phyloP scores from a whole-genome alignment of 768 basidiomycete species.

The Fomitopsis pulvina region DNA sequence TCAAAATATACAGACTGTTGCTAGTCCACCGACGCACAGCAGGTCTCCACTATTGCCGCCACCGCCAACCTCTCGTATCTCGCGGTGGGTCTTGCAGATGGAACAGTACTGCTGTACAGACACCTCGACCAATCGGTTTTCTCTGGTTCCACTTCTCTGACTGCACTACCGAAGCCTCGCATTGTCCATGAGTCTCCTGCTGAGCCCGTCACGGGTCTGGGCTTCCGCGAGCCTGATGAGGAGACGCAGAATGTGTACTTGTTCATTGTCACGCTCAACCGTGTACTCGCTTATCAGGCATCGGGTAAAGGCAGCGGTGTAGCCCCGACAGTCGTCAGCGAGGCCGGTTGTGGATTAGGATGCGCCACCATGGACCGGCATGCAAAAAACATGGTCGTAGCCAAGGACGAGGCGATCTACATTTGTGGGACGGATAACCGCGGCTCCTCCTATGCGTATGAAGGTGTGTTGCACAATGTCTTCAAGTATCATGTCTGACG shows the following conservation, averaged over 20 bases:
- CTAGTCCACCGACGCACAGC: not conserved
- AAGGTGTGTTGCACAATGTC: conserved; percentile 46
- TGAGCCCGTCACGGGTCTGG: conserved; percentile 91
- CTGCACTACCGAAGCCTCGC: conserved; percentile 79
- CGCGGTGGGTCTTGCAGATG: conserved; percentile 91
- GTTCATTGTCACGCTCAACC: conserved; percentile 84
- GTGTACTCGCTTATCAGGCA: conserved; percentile 70
- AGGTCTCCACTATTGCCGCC: conserved; percentile 78
- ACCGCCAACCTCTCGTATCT: conserved; percentile 76
- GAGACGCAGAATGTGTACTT: conserved; percentile 42
- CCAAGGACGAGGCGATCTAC: conserved; percentile 89
- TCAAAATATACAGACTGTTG: not conserved
- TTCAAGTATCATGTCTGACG: not conserved
- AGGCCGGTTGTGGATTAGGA: conserved; percentile 77
- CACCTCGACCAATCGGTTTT: conserved; percentile 88
- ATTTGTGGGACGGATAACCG: conserved; percentile 76
- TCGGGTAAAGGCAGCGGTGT: conserved; percentile 66
- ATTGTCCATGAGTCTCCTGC: conserved; percentile 75
- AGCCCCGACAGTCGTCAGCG: conserved; percentile 68
- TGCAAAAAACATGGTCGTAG: conserved; percentile 72
- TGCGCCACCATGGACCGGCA: conserved; percentile 80
- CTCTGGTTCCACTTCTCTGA: conserved; percentile 54
- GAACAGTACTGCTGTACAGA: conserved; percentile 85
- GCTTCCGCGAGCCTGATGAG: conserved; percentile 62
- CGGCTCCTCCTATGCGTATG: conserved; percentile 84